Percentiles rank a stretch among this genome's conserved stretches.
These are phyloP conservation scores for Cystofilobasidium macerans DNA, from an alignment of 768 basidiomycete genomes.

Conservation along the genomic window DNA sequence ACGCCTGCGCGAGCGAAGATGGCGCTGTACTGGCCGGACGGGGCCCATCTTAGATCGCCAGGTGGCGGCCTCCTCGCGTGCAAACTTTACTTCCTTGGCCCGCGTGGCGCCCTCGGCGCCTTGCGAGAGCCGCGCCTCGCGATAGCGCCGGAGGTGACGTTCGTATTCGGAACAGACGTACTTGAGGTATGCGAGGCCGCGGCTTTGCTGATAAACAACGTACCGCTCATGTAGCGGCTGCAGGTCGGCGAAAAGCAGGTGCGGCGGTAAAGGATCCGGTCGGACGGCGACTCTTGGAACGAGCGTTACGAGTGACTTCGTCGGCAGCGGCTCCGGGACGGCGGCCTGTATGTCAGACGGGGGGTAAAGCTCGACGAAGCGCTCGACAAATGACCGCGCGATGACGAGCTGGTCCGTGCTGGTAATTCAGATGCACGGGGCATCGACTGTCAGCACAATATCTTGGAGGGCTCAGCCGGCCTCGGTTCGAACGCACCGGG, in stretches of 20 bases:
- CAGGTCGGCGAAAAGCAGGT: conserved; percentile 22
- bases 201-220: conserved; percentile 7
- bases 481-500: background rate
- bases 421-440: background rate
- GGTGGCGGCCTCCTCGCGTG: background rate
- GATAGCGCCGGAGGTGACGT: background rate
- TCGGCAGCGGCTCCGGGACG: conserved; percentile 4
- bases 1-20: background rate
- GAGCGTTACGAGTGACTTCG: conserved; percentile 13
- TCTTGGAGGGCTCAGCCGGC: no score
- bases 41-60: background rate
- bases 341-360: conserved; percentile 6
- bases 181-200: conserved; percentile 5
- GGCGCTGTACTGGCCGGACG: no score
- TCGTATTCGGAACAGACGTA: conserved; percentile 1
- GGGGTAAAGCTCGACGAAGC: conserved; percentile 12
- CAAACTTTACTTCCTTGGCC: background rate
- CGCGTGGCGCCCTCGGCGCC: background rate
- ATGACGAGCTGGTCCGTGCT: conserved; percentile 17
- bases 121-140: background rate
- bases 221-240: conserved; percentile 2
- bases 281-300: conserved; percentile 13
- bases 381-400: conserved; percentile 6
- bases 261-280: conserved; percentile 24
- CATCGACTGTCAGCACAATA: background rate